Percentiles rank a stretch among this genome's conserved stretches.
Evolutionary conservation across 768 basidiomycete species (phyloP).

Genomic region (Calocera viscosa): DNA sequence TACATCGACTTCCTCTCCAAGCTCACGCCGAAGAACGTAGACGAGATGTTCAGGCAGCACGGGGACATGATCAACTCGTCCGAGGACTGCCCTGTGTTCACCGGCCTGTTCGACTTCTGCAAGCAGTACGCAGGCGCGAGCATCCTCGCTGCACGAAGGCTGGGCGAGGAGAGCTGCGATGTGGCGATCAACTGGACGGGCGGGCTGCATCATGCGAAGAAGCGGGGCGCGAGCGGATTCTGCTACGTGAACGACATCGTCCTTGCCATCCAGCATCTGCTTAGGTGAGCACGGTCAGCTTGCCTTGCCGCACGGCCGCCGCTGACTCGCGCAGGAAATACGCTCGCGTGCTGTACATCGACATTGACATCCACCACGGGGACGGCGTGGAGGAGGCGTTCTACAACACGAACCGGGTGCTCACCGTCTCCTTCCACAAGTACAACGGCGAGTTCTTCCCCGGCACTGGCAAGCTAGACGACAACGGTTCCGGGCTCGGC

Average conservation of each 20-base stretch:
- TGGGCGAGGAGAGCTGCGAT: slow-evolving; percentile 74
- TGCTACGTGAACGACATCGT: slow-evolving; percentile 98
- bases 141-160: slow-evolving; percentile 77
- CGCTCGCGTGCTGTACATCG: slow-evolving; percentile 90
- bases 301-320: slow-evolving; percentile 7
- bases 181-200: slow-evolving; percentile 99
- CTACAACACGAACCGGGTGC: slow-evolving; percentile 94
- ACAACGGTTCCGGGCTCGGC: slow-evolving; percentile 75
- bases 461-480: slow-evolving; percentile 89
- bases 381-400: slow-evolving; percentile 98
- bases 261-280: slow-evolving; percentile 79
- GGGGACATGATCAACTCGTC: slow-evolving; percentile 87
- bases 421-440: slow-evolving; percentile 98
- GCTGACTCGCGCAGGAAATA: slow-evolving; percentile 49
- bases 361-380: slow-evolving; percentile 98
- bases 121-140: slow-evolving; percentile 88
- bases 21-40: slow-evolving; percentile 66
- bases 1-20: slow-evolving; percentile 89
- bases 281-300: slow-evolving; percentile 42
- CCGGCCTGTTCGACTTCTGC: slow-evolving; percentile 90
- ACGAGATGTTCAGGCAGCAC: slow-evolving; percentile 51
- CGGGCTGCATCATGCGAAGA: slow-evolving; percentile 94
- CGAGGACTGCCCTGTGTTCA: slow-evolving; percentile 93
- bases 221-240: slow-evolving; percentile 94
- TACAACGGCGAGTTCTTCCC: slow-evolving; percentile 98